Evolutionary conservation across 805 yeast genomes (phyloP).

Genomic region (Kluyveromyces starmeri): DNA sequence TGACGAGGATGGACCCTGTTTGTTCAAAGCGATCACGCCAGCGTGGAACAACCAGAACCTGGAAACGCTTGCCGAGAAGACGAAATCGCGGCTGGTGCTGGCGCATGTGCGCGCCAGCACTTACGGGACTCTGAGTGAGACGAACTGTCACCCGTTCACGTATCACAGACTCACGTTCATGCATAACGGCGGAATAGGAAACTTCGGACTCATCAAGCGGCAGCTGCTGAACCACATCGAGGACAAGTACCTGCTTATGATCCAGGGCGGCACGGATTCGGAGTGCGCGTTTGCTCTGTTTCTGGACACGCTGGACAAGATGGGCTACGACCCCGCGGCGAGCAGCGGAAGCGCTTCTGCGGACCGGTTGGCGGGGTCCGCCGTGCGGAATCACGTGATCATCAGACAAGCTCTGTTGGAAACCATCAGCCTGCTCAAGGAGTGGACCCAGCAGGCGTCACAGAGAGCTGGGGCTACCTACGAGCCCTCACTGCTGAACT

Average conservation of each 20-base stretch:
- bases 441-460: constrained; percentile 64
- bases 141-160: constrained; percentile 94
- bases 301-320: constrained; percentile 60
- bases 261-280: constrained; percentile 93
- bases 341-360: constrained; percentile 24
- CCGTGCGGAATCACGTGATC: constrained; percentile 38
- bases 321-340: constrained; percentile 63
- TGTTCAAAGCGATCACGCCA: constrained; percentile 92
- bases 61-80: constrained; percentile 78
- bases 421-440: constrained; percentile 67
- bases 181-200: constrained; percentile 92
- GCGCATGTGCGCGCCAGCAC: constrained; percentile 97
- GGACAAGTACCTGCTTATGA: constrained; percentile 67
- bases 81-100: constrained; percentile 74
- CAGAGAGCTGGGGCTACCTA: constrained; percentile 22
- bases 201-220: constrained; percentile 66
- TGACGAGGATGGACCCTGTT: constrained; percentile 67
- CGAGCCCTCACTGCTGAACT: constrained; percentile 82
- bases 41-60: constrained; percentile 95
- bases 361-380: neutral
- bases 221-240: constrained; percentile 59
- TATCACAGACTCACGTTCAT: constrained; percentile 84
- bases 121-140: constrained; percentile 86
- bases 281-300: constrained; percentile 92
- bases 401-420: constrained; percentile 60